Percentiles rank a stretch among this genome's conserved stretches.
Evolutionary conservation across 1,139 yeast genomes (phyloP).

Genomic region (Kluyveromyces sp.): DNA sequence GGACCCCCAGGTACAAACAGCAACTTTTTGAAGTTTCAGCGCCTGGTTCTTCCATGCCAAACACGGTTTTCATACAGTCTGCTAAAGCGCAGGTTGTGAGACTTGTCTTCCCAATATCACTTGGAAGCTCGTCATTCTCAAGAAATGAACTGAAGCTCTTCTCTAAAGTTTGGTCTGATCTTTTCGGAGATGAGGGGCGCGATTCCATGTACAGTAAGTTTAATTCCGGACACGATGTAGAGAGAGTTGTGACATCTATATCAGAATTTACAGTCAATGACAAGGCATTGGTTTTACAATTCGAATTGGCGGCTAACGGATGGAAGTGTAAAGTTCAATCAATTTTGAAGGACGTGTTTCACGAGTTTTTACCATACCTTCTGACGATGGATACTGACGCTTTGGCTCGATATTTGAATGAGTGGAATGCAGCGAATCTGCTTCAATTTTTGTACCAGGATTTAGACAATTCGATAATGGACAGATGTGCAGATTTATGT

Average conservation of each 20-base stretch:
- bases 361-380: slow-evolving; percentile 21
- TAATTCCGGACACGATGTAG: slow-evolving; percentile 30
- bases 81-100: slow-evolving; percentile 31
- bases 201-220: slow-evolving; percentile 40
- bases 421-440: slow-evolving; percentile 40
- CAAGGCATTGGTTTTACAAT: slow-evolving; percentile 39
- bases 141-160: slow-evolving; percentile 25
- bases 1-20: slow-evolving; percentile 17
- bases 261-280: slow-evolving; percentile 36
- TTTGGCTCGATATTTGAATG: slow-evolving; percentile 37
- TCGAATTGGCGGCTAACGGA: slow-evolving; percentile 41
- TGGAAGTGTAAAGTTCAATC: slow-evolving; percentile 30
- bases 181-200: slow-evolving; percentile 55
- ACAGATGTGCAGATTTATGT: slow-evolving; percentile 38
- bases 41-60: slow-evolving; percentile 9
- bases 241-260: slow-evolving; percentile 36
- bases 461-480: slow-evolving; percentile 34
- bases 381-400: slow-evolving; percentile 22
- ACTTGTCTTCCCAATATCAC: slow-evolving; percentile 37
- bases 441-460: slow-evolving; percentile 40
- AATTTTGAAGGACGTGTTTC: slow-evolving; percentile 30
- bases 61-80: slow-evolving; percentile 29
- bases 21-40: slow-evolving; percentile 21
- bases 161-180: slow-evolving; percentile 44
- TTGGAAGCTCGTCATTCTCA: slow-evolving; percentile 12